phyloP scores from a whole-genome alignment of 1,139 yeast species.

The Scheffersomyces cryptocercus region DNA sequence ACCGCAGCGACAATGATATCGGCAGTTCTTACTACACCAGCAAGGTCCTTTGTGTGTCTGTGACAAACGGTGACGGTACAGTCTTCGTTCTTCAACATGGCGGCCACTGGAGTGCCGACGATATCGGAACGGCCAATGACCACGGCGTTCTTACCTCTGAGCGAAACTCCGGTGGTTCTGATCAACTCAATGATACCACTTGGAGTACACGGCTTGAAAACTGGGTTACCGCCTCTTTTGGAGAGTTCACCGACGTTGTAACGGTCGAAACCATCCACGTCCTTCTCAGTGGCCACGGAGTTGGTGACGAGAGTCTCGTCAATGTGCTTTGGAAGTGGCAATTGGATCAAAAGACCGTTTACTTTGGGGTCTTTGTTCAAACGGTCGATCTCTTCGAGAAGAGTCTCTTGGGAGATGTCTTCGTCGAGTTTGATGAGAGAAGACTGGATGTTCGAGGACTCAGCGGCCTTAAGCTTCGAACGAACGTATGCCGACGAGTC shows the following conservation, averaged over 20 bases:
- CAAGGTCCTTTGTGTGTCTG: constrained; percentile 54
- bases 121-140: constrained; percentile 82
- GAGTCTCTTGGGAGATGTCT: constrained; percentile 54
- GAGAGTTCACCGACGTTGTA: constrained; percentile 75
- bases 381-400: constrained; percentile 54
- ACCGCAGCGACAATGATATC: constrained; percentile 79
- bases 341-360: constrained; percentile 70
- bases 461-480: constrained; percentile 73
- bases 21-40: constrained; percentile 55
- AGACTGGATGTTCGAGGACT: constrained; percentile 64
- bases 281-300: constrained; percentile 66
- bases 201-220: constrained; percentile 79
- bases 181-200: constrained; percentile 71
- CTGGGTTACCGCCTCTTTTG: constrained; percentile 70
- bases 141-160: constrained; percentile 72
- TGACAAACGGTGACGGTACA: constrained; percentile 80
- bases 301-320: constrained; percentile 70
- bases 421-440: constrained; percentile 58
- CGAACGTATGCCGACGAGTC: constrained; percentile 78
- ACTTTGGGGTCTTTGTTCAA: constrained; percentile 65
- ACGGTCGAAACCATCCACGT: constrained; percentile 79
- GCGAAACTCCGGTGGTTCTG: constrained; percentile 58
- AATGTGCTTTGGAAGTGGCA: constrained; percentile 71
- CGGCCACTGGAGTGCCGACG: constrained; percentile 80
- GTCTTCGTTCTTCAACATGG: constrained; percentile 67